phyloP scores from a whole-genome alignment of 148 eudicot genomes.

The Vaccinium myrtillus region DNA sequence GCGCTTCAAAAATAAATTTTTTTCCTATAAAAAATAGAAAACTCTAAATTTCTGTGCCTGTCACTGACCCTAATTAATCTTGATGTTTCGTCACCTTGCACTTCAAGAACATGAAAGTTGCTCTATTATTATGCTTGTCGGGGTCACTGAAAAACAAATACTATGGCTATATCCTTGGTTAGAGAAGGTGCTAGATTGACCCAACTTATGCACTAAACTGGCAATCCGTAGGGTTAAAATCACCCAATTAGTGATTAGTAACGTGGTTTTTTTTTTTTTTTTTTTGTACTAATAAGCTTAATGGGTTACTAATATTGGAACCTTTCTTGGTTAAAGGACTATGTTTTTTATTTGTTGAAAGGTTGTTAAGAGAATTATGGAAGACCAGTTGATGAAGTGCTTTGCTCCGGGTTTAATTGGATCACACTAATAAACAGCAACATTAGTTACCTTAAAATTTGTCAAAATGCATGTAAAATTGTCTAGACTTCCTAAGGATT shows the following conservation, averaged over 20 bases:
- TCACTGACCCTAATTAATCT: background rate
- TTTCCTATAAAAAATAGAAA: background rate
- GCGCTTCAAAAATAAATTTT: too few species aligned
- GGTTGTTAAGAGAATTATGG: too few species aligned
- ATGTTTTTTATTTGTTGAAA: background rate
- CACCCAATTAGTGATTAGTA: constrained; percentile 17
- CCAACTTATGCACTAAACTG: background rate
- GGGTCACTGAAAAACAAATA: background rate
- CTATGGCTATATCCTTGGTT: background rate
- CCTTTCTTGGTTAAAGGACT: background rate
- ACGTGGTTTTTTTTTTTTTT: too few species aligned
- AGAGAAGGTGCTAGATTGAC: background rate
- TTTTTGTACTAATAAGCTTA: background rate
- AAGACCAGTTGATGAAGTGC: too few species aligned
- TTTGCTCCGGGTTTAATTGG: too few species aligned
- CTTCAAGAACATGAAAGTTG: background rate
- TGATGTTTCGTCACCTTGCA: background rate
- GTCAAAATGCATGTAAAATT: too few species aligned
- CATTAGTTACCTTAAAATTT: too few species aligned
- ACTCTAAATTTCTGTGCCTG: background rate
- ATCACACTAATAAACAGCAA: too few species aligned
- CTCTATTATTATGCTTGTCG: background rate
- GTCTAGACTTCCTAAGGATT: too few species aligned
- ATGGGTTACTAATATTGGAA: constrained; percentile 9
- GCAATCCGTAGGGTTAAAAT: background rate